Evolutionary conservation across 2,329 filamentous ascomycete genomes (phyloP).

Genomic region (Xylariaceae sp.): DNA sequence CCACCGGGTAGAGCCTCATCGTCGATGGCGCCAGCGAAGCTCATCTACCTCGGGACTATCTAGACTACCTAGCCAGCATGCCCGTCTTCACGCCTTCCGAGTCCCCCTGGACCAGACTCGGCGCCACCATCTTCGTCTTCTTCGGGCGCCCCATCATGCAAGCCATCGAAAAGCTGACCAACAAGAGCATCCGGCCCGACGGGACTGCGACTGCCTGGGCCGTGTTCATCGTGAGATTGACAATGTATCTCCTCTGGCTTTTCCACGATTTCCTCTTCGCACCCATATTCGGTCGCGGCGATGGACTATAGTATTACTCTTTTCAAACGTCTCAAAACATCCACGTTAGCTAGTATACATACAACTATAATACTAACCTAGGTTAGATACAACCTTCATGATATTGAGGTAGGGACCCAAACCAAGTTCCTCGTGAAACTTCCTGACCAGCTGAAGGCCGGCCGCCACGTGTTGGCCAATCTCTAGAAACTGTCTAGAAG

Average conservation of each 20-base stretch:
- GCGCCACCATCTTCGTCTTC: constrained; percentile 8
- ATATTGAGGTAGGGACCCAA: too few relatives aligned
- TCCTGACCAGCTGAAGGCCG: too few relatives aligned
- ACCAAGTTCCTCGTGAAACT: too few relatives aligned
- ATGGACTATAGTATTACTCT: neutral
- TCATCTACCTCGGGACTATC: constrained; percentile 3
- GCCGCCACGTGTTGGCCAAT: too few relatives aligned
- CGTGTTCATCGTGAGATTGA: constrained; percentile 4
- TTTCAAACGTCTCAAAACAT: neutral
- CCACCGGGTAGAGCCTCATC: constrained; percentile 5
- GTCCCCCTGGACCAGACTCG: neutral
- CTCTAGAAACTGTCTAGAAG: too few relatives aligned
- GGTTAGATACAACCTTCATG: too few relatives aligned
- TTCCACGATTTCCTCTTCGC: constrained; percentile 14
- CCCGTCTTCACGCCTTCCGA: constrained; percentile 7
- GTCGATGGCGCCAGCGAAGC: constrained; percentile 4
- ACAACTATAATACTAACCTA: too few relatives aligned
- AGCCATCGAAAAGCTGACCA: constrained; percentile 9
- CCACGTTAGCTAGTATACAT: neutral
- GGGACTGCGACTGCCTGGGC: constrained; percentile 5
- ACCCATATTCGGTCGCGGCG: constrained; percentile 11
- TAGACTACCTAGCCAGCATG: constrained; percentile 4
- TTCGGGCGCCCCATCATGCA: constrained; percentile 12
- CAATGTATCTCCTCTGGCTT: constrained; percentile 9
- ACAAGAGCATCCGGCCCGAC: neutral